Base-by-base conservation (phyloP, 2,329 filamentous ascomycete genomes). In the Thelonectria discophora region DNA sequence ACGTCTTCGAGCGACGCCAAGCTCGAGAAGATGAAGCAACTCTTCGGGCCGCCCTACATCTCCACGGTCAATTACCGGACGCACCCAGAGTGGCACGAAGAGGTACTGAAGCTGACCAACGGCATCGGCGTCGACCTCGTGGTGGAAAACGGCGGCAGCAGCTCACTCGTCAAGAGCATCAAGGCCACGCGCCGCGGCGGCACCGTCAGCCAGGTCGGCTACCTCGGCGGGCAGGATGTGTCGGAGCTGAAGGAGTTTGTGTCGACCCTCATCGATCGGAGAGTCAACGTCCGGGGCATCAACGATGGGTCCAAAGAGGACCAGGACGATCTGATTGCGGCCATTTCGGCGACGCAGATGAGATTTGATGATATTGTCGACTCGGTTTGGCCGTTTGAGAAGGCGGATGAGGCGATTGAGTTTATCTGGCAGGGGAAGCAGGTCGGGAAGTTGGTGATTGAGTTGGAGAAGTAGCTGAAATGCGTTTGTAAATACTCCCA, bases 1-100 rank as follows among this genome's bases (percentile, higher is more conserved):
- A 85, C 81, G 0, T 85, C 83, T 0, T 84, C 82, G 1, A 83
- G 80, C 6, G 80, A 85, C 58, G 73, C 71, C 9, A 86, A 86
- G 65, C 75, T 84, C 1, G 67, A 75, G 13, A 73, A 72, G 6
- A 80, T 82, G 3, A 78, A 75, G 64, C 73, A 81, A 40, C 65
- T 70, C 5, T 76, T 70, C 13, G 46, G 58, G n/a, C 84, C 15
- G 77, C 82, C 51, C 78, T 80, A 3, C 75, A 82, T 71, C 64
- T 70, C 80, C 54, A 72, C 73, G 3, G 80, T 86, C 69, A 86
- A 86, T 72, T 86, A 85, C 70, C 15, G 20, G 20, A 75, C 71
- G 42, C 79, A 75, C 2, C 79, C 81, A 0, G 68, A 77, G 13
- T 86, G 83, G 83, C 76, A 82, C 10, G 72, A 79, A 21, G 72